These are phyloP conservation scores for Kuraishia hungarica DNA, from an alignment of 805 yeast species.

Conservation along the genomic window DNA sequence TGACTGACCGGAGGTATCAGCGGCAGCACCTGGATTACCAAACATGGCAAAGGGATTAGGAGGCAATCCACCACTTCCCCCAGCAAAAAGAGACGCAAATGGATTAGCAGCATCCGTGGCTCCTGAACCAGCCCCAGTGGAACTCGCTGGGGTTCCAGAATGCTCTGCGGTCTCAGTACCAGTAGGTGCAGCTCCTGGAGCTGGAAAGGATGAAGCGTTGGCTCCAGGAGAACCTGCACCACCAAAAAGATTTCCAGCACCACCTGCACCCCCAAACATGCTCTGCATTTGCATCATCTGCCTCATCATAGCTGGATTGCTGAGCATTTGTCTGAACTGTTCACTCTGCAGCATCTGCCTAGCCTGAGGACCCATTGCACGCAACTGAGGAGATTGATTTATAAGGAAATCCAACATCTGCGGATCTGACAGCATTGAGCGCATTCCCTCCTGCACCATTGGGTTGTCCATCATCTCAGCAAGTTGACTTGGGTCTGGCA, in stretches of 20 bases:
- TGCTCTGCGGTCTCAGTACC: conserved; percentile 12
- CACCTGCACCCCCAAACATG: conserved; percentile 30
- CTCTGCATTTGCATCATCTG: conserved; percentile 72
- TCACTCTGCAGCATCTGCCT: conserved; percentile 82
- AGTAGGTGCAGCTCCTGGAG: conserved; percentile 33
- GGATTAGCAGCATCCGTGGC: conserved; percentile 33
- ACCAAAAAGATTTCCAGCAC: conserved; percentile 9
- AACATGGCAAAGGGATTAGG: conserved; percentile 35
- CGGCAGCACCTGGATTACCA: conserved; percentile 18
- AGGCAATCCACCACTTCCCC: conserved; percentile 13
- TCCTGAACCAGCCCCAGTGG: conserved; percentile 2
- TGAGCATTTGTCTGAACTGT: conserved; percentile 65
- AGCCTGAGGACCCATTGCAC: conserved; percentile 84
- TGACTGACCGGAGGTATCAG: conserved; percentile 14
- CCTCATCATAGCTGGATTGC: conserved; percentile 82
- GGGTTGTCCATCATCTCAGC: conserved; percentile 74
- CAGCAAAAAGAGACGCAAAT: conserved; percentile 35
- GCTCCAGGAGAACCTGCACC: conserved; percentile 13
- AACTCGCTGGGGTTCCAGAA: conserved; percentile 13
- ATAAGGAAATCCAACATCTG: conserved; percentile 80
- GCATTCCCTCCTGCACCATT: conserved; percentile 71
- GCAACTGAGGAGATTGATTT: conserved; percentile 74
- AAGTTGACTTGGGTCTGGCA: conserved; percentile 73
- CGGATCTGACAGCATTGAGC: conserved; percentile 77
- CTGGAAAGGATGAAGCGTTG: conserved; percentile 30